Base-by-base conservation (phyloP, 768 basidiomycete species). In the Macrolepiota fuliginosa region DNA sequence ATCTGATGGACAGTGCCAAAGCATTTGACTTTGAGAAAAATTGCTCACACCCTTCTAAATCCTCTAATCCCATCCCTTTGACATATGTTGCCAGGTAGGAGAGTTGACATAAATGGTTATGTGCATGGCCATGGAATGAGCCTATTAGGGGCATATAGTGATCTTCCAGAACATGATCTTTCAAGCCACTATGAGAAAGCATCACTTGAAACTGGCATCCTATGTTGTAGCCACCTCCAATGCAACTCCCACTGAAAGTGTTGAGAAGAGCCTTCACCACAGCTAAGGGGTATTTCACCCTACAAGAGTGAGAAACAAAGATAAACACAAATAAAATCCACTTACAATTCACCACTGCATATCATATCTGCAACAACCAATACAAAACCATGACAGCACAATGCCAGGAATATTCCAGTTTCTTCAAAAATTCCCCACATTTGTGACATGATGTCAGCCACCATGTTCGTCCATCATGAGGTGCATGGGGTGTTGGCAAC, bases 191-290 rank as follows among this genome's bases (percentile, higher is more conserved):
- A 4, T 53, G 25, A 9, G 29, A 50, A 11, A 76, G 56, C 1
- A 69, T 73, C 15, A 42, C 63, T 22, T 62, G 45, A 53, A 72
- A 71, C 19, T 58, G 60, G 56, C 74, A 76, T 2, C 69, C 67
- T 24, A 74, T 74, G 51, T 76, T 71, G 42, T 69, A 74, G 1
- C 73, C 73, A 4, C 66, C 64, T 2, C 64, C 63, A 11, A 71
- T 51, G n/a, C n/a, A n/a, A n/a, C n/a, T n/a, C n/a, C n/a, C n/a
- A n/a, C 70, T 68, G 56, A 69, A 68, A 4, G 58, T 62, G 9
- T 71, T 57, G 12, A 37, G 36, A 12, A 37, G 36, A 5, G 12
- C 36, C 12, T 37, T 12, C 36, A 37, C 36, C 5, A 37, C 12
- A 12, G 36, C 36, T 37, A 37, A 12, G 12, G 36, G 36, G 36